phyloP scores from a whole-genome alignment of 768 basidiomycete species.

The Suillus brevipes region DNA sequence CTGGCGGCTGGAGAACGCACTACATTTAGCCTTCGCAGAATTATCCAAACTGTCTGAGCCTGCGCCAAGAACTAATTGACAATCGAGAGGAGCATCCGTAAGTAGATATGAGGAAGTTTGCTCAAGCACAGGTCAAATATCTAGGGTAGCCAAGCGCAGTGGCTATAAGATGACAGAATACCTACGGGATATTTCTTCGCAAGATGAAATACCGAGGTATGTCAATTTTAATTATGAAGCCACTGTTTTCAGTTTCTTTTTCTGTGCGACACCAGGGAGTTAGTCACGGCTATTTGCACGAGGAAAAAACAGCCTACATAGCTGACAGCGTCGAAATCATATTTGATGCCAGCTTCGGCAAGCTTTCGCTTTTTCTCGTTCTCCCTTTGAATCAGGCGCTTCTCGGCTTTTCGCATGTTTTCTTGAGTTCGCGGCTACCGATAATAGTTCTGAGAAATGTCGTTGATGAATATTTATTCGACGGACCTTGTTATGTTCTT shows the following conservation, averaged over 20 bases:
- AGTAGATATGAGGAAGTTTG: conserved; percentile 5
- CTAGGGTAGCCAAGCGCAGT: conserved; percentile 1
- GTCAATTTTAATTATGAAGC: conserved; percentile 10
- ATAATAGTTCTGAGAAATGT: background rate
- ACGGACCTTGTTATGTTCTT: conserved; percentile 82
- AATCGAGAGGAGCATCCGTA: conserved; percentile 36
- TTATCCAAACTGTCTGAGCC: conserved; percentile 32
- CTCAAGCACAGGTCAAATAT: conserved; percentile 5
- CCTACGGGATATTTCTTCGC: background rate
- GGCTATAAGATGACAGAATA: background rate
- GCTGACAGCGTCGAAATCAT: conserved; percentile 77
- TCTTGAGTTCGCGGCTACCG: conserved; percentile 70
- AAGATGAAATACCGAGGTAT: background rate
- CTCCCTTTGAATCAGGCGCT: conserved; percentile 57
- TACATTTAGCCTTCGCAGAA: conserved; percentile 14
- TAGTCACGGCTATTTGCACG: background rate
- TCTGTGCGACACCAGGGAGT: conserved; percentile 18
- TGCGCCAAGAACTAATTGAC: conserved; percentile 26
- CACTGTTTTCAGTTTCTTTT: conserved; percentile 37
- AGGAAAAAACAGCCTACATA: conserved; percentile 60
- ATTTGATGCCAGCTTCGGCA: conserved; percentile 79
- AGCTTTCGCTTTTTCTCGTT: conserved; percentile 76
- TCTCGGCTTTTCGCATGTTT: conserved; percentile 62
- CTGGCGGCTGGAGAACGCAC: background rate
- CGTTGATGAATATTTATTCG: conserved; percentile 3